Base-by-base conservation (phyloP, 495 filamentous ascomycete genomes). In the Aspergillus incahuasiensis region DNA sequence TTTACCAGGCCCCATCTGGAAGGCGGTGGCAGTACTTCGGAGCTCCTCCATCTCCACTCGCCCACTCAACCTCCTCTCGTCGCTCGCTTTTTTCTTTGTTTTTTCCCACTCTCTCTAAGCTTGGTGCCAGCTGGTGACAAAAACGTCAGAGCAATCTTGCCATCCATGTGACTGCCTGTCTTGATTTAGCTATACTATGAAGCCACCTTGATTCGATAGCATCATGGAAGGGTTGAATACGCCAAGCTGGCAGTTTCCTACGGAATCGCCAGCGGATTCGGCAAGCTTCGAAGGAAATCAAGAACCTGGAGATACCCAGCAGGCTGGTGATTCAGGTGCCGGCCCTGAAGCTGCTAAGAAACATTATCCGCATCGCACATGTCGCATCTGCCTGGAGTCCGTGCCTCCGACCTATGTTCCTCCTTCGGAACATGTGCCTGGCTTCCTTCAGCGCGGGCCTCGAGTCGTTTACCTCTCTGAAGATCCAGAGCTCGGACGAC, bases 321-420 rank as follows among this genome's bases (percentile, higher is more conserved):
- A 57, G 48, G 42, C 54, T 56, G 34, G 32, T 52, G 55, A 59
- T 35, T 45, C 54, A 24, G 32, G 52, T 24, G 45, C 32, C 53
- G 49, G 59, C 48, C 53, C 57, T 49, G 65, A 63, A 16, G 2
- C 38, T 43, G 52, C 68, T 19, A 62, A 71, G 58, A 77, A 71
- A 56, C 76, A 80, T 60, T 91, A 86, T 66, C 75, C 78, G 22
- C 78, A 86, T 21, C 83, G 91, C 42, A 86, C 81, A 52, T 98
- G 94, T 68, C 89, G 94, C 48, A 98, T 98, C 59, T 98, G 94
- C 65, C 77, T 96, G 44, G 94, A 97, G 58, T 85, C 78, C 1
- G 89, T 96, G 22, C 71, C 83, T 32, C 89, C 92, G 2, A 92
- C 89, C 11, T 86, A 85, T 60, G 79, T 90, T 41, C 74, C 86